These are phyloP conservation scores for Strigomonas culicis DNA, from an alignment of 208 protist genomes.

Conservation along the genomic window DNA sequence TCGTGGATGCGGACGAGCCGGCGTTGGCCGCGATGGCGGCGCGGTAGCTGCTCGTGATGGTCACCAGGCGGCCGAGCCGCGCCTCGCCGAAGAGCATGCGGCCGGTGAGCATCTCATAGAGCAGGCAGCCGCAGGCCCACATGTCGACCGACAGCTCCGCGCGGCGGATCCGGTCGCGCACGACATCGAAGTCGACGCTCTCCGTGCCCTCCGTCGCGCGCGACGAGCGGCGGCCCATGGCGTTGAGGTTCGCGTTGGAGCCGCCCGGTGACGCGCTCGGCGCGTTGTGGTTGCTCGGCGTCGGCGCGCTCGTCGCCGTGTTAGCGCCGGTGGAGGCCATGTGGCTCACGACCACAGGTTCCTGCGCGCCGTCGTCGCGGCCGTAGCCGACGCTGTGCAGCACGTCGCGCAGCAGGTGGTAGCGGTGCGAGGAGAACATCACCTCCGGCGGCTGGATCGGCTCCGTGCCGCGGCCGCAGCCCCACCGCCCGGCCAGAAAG, in stretches of 20 bases:
- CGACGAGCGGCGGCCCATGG: conserved; percentile 2
- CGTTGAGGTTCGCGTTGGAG: too few species aligned
- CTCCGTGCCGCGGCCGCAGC: conserved; percentile 62
- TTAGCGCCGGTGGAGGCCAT: neutral
- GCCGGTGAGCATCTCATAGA: conserved; percentile 83
- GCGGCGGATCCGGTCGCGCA: conserved; percentile 27
- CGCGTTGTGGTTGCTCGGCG: neutral
- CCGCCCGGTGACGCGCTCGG: neutral
- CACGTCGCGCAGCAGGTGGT: conserved; percentile 35
- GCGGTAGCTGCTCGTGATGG: conserved; percentile 22
- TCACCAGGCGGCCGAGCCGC: conserved; percentile 50
- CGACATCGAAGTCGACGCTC: conserved; percentile 15
- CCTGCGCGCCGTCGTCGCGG: neutral
- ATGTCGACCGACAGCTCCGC: conserved; percentile 74
- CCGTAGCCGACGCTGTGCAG: neutral
- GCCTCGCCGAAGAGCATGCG: conserved; percentile 75
- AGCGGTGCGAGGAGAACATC: conserved; percentile 49
- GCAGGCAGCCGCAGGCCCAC: conserved; percentile 77
- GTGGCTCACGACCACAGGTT: neutral
- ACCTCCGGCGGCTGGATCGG: conserved; percentile 79
- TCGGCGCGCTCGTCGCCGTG: neutral
- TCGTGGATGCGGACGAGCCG: neutral
- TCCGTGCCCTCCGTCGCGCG: conserved; percentile 2
- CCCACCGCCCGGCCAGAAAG: conserved; percentile 54
- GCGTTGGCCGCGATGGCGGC: neutral